Evolutionary conservation across 2,329 filamentous ascomycete genomes (phyloP), one percentile per base, ranked within the genome.

Genomic region (Orbilia quercus): DNA sequence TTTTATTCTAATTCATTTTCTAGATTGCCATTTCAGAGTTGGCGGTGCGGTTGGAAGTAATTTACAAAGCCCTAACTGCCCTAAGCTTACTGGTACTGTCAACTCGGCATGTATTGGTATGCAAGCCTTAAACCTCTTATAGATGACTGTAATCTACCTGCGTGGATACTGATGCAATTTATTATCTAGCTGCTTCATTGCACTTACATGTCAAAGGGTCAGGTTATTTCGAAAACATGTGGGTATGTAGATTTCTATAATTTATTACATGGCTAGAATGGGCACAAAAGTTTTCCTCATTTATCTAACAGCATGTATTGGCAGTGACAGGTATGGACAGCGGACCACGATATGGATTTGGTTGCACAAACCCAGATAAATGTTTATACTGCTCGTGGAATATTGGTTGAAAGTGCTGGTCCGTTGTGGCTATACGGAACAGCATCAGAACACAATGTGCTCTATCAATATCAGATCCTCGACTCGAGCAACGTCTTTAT

Each of bases 391-490:
- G 70, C 34, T 0, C 54, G 70, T 14, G 70, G 70, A 28, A 38
- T 81, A 1, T 75, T 82, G 0, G 75, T 82, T n/a, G 80, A 82
- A 66, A 38, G 31, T 78, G 76, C 16, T 40, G 70, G 76, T 0
- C 75, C 80, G 0, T 77, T 77, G 1, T 82, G 81, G 81, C 65
- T 83, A 1, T 82, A 81, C 59, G 84, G 84, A 12, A 85, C 83
- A 0, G 80, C 82, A 0, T 83, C 83, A 0, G 85, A 86, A 78
- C 85, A 86, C 79, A 80, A 79, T 4, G 80, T 83, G 5, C 77
- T 85, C 16, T 85, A 84, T 75, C 83, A 87, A 76, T 86, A 86
- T 79, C 81, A 85, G 62, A 79, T 86, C 76, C 76, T 80, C 62
- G 79, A 80, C 7, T 84, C 84, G 0, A 80, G 81, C 60, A 82